Evolutionary conservation across 352 stramenopile genomes (phyloP), one percentile per base, ranked within the genome.

Genomic region (Peronospora farinosa): DNA sequence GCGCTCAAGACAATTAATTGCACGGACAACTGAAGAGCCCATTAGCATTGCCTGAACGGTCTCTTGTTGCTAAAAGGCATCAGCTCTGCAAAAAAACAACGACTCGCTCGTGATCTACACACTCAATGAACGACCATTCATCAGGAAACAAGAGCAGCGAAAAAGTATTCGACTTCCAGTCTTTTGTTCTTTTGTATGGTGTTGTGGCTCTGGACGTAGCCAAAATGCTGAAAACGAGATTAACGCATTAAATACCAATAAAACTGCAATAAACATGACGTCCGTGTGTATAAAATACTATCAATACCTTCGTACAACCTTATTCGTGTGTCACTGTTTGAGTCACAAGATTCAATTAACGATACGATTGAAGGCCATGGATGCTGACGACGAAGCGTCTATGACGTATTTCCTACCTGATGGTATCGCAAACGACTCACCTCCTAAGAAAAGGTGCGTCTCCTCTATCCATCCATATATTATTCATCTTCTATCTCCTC

Each of bases 401-500:
- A 78, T 89, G 75, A 50, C 75, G 51, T 93, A 93, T 51, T 93
- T 93, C 57, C 64, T 93, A 33, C 82, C 79, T n/a, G 76, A 86
- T 37, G 82, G 79, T 48, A 93, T 93, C 58, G 65, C 79, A 9
- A 79, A 91, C 40, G 82, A 93, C 58, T 90, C 78, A 33, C 78
- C 78, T 12, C 82, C 75, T 21, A 87, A 84, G 62, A 64, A 68
- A 17, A 86, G 60, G 76, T 88, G 45, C 51, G 58, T 61, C 6
- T 41, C 5, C 8, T 40, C 38, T 47, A 38, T 44, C 33, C 39
- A 43, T 16, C 2, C 28, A 17, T 5, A n/a, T 28, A 0, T 25
- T 11, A 45, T 13, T 2, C 4, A 5, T 10, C 10, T 27, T n/a
- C 15, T 42, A 35, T 47, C 21, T 25, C 41, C 3, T 7, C 8